phyloP scores from a whole-genome alignment of 1,284 basidiomycete species.

The Irpex sp. region DNA sequence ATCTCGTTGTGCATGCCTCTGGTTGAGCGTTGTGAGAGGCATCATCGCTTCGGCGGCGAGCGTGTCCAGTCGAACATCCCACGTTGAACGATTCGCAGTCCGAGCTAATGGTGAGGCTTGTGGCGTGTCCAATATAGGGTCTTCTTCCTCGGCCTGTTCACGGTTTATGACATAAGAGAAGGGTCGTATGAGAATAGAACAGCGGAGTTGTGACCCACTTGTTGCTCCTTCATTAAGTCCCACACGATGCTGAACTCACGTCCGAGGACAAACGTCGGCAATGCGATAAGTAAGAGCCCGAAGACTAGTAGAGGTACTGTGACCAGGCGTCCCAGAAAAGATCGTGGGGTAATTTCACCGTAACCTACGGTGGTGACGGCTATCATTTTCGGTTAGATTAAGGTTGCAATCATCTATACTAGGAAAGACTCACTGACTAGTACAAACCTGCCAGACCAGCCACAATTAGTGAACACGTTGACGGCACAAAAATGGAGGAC shows the following conservation, averaged over 20 bases:
- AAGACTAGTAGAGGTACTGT: slow-evolving; percentile 84
- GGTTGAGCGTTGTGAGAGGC: slow-evolving; percentile 19
- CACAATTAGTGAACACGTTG: slow-evolving; percentile 30
- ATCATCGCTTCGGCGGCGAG: slow-evolving; percentile 18
- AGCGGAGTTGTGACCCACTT: slow-evolving; percentile 27
- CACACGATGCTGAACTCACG: slow-evolving; percentile 86
- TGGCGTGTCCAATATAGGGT: slow-evolving; percentile 6
- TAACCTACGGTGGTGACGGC: slow-evolving; percentile 86
- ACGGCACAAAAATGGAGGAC: not conserved
- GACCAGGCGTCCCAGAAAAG: slow-evolving; percentile 77
- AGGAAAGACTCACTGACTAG: slow-evolving; percentile 49
- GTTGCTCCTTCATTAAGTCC: slow-evolving; percentile 68
- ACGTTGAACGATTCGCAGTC: slow-evolving; percentile 6
- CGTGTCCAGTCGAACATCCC: slow-evolving; percentile 14
- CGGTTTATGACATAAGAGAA: slow-evolving; percentile 25
- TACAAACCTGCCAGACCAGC: slow-evolving; percentile 40
- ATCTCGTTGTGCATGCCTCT: slow-evolving; percentile 18
- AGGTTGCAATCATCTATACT: not conserved
- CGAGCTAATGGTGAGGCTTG: slow-evolving; percentile 5
- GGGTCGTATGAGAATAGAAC: not conserved
- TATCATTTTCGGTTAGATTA: slow-evolving; percentile 21
- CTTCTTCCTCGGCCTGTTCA: slow-evolving; percentile 9
- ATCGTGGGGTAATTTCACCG: slow-evolving; percentile 83
- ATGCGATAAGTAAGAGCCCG: slow-evolving; percentile 81
- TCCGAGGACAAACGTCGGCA: slow-evolving; percentile 86